These are phyloP conservation scores for Solanum pinnatisectum DNA, from an alignment of 257 asterid species.

Conservation along the genomic window DNA sequence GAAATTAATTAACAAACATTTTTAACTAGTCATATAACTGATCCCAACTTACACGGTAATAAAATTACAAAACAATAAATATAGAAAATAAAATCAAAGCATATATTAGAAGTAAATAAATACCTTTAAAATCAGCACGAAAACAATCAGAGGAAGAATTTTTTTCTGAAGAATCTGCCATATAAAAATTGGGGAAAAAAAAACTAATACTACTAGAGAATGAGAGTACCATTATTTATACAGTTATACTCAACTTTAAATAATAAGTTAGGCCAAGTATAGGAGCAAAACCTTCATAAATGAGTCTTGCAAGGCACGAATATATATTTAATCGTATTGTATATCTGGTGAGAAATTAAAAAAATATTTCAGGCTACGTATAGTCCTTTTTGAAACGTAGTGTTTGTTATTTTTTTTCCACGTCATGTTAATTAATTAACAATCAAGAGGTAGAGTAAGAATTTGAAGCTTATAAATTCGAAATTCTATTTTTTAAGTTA, in stretches of 20 bases:
- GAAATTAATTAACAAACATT: too few relatives aligned
- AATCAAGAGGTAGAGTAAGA: too few relatives aligned
- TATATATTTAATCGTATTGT: too few relatives aligned
- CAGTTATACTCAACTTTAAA: not conserved
- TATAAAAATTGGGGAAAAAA: too few relatives aligned
- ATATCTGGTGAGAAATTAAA: fast-evolving
- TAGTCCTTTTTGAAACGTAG: not conserved
- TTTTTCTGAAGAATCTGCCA: not conserved
- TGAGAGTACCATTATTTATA: not conserved
- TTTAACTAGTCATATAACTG: too few relatives aligned
- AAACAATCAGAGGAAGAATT: not conserved
- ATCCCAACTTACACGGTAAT: not conserved
- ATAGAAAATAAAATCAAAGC: too few relatives aligned
- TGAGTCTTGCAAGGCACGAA: too few relatives aligned
- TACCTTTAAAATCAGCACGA: not conserved
- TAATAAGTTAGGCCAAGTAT: not conserved
- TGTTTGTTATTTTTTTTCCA: too few relatives aligned
- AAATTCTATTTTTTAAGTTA: too few relatives aligned
- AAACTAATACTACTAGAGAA: not conserved
- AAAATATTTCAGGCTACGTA: not conserved
- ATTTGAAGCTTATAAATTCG: too few relatives aligned
- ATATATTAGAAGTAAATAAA: not conserved
- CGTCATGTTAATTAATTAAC: too few relatives aligned
- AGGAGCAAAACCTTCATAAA: too few relatives aligned
- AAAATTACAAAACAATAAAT: not conserved